Evolutionary conservation across 2,329 filamentous ascomycete genomes (phyloP).

Genomic region (Aureobasidium uvarum): DNA sequence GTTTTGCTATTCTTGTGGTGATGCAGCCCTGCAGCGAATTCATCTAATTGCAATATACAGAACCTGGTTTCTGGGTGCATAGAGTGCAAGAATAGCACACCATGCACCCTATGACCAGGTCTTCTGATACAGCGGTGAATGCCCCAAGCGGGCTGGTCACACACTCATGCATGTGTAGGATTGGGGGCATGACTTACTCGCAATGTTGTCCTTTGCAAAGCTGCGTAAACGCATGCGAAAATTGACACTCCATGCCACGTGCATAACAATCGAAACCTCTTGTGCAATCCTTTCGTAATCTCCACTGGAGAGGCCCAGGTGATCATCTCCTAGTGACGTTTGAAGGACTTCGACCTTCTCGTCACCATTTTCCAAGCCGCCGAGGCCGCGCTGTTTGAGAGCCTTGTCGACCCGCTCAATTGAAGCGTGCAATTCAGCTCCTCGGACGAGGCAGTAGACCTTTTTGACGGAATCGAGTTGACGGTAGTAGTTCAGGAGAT

Average conservation of each 20-base stretch:
- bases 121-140: conserved; percentile 9
- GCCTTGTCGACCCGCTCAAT: conserved; percentile 48
- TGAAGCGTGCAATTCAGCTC: conserved; percentile 44
- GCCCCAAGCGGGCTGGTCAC: conserved; percentile 10
- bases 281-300: conserved; percentile 45
- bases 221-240: conserved; percentile 58
- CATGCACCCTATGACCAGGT: conserved; percentile 20
- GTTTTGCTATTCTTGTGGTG: conserved; percentile 23
- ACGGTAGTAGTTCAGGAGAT: conserved; percentile 51
- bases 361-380: conserved; percentile 38
- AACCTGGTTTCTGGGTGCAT: conserved; percentile 23
- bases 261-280: conserved; percentile 55
- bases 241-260: conserved; percentile 65
- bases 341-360: conserved; percentile 51
- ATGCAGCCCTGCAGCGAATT: conserved; percentile 17
- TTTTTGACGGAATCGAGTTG: conserved; percentile 41
- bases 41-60: conserved; percentile 11
- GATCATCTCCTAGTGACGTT: conserved; percentile 48
- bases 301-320: conserved; percentile 50
- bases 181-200: conserved; percentile 36
- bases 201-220: conserved; percentile 56
- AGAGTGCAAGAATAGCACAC: conserved; percentile 13
- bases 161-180: conserved; percentile 17
- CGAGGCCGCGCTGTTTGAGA: conserved; percentile 42
- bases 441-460: conserved; percentile 60